A percentile compares a stretch with the other conserved stretches of the same genome.
Evolutionary conservation across 495 filamentous ascomycete genomes (phyloP).

Genomic region (Neurospora intermedia): DNA sequence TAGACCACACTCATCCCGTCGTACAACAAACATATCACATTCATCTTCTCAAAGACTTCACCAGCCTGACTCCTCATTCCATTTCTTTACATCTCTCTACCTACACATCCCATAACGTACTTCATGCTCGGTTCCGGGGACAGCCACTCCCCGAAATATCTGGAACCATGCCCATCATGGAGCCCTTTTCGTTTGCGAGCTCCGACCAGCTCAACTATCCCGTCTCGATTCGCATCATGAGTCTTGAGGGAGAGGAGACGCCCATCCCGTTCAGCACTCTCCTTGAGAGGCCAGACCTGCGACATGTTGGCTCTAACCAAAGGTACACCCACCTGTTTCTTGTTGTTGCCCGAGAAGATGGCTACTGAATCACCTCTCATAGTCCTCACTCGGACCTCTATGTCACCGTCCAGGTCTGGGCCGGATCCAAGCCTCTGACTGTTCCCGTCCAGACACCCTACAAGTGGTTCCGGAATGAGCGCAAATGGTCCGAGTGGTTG

Average conservation of each 20-base stretch:
- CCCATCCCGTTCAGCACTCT: slow-evolving; percentile 70
- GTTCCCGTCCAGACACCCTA: slow-evolving; percentile 88
- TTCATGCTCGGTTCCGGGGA: not conserved
- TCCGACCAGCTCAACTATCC: slow-evolving; percentile 69
- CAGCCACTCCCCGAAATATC: not conserved
- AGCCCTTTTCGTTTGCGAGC: slow-evolving; percentile 86
- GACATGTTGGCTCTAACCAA: slow-evolving; percentile 71
- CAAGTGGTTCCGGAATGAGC: slow-evolving; percentile 68
- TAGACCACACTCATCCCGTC: not conserved
- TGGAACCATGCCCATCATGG: slow-evolving; percentile 44
- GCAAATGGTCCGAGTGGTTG: slow-evolving; percentile 96
- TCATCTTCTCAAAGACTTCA: not conserved
- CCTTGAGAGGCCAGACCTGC: slow-evolving; percentile 62
- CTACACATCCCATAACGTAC: not conserved
- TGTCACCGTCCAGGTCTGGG: slow-evolving; percentile 86
- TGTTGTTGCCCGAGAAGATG: not conserved
- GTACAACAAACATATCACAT: not conserved
- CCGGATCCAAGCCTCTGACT: slow-evolving; percentile 87
- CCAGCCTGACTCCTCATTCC: not conserved
- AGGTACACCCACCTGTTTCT: slow-evolving; percentile 30
- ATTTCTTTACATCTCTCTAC: not conserved
- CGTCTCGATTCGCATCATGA: slow-evolving; percentile 77
- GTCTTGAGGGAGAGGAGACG: slow-evolving; percentile 77
- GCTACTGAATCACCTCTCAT: slow-evolving; percentile 1
- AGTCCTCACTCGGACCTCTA: slow-evolving; percentile 76